A percentile compares a stretch with the other conserved stretches of the same genome.
Evolutionary conservation across 371 early-diverging fungal species (phyloP).

Genomic region (Fennellomyces sp.): DNA sequence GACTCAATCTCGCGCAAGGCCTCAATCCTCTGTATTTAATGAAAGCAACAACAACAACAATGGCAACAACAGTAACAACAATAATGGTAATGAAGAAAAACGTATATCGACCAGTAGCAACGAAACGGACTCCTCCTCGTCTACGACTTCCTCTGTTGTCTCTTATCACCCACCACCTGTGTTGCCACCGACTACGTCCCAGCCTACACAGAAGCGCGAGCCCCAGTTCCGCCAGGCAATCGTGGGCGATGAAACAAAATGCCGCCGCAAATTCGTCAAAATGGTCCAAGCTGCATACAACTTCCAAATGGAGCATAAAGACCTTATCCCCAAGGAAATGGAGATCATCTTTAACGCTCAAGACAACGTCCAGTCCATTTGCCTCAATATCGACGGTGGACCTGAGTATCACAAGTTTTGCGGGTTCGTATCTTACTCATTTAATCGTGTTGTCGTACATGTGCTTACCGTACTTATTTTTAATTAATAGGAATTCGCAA

Average conservation of each 20-base stretch:
- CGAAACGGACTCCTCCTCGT: conserved; percentile 9
- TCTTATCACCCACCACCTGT: conserved; percentile 19
- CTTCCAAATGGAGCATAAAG: conserved; percentile 22
- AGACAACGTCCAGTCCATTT: conserved; percentile 33
- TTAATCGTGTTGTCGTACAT: neutral
- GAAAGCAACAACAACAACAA: neutral
- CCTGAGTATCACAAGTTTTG: conserved; percentile 32
- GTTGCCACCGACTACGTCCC: conserved; percentile 14
- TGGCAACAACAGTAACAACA: neutral
- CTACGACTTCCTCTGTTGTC: conserved; percentile 11
- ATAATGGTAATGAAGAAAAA: conserved; percentile 4
- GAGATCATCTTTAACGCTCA: conserved; percentile 29
- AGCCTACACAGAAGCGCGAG: conserved; percentile 12
- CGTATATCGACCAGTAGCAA: conserved; percentile 9
- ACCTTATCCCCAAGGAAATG: conserved; percentile 25
- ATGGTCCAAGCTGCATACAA: conserved; percentile 37
- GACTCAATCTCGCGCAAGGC: conserved; percentile 2
- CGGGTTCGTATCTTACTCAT: conserved; percentile 25
- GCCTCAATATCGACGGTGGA: conserved; percentile 24
- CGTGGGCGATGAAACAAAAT: conserved; percentile 34
- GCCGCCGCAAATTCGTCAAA: conserved; percentile 36
- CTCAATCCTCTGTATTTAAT: conserved; percentile 3
- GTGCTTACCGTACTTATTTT: neutral
- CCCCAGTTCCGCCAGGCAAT: conserved; percentile 19
- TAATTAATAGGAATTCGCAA: conserved; percentile 14